Evolutionary conservation across 192 early-diverging fungal genomes (phyloP).

Genomic region (Podila epigama): DNA sequence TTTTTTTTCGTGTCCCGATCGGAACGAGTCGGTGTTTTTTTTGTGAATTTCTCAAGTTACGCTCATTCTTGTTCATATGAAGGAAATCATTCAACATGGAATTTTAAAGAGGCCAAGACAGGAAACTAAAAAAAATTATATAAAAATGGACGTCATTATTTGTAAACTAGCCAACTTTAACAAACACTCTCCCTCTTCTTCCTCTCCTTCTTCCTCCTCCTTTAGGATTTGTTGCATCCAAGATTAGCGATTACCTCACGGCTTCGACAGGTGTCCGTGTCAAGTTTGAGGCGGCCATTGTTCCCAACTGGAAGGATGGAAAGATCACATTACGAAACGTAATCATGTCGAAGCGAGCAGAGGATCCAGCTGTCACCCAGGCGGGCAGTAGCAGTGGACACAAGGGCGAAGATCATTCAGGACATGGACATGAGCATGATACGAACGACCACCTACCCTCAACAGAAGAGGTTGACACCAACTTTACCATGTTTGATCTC

Average conservation of each 20-base stretch:
- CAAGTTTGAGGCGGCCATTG: conserved; percentile 89
- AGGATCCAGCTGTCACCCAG: not conserved
- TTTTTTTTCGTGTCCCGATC: no score
- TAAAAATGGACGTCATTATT: not conserved
- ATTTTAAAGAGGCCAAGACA: no score
- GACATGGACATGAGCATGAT: conserved; percentile 46
- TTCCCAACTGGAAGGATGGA: conserved; percentile 92
- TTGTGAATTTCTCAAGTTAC: not conserved
- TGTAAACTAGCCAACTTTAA: not conserved
- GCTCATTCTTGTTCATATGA: no score
- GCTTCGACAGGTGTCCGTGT: conserved; percentile 82
- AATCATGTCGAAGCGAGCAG: conserved; percentile 44
- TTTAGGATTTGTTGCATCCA: conserved; percentile 78
- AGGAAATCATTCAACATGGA: no score
- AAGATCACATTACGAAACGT: conserved; percentile 90
- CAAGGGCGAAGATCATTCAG: conserved; percentile 44
- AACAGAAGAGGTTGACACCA: conserved; percentile 63
- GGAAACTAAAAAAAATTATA: not conserved
- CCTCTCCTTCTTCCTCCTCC: not conserved
- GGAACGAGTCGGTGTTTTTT: not conserved
- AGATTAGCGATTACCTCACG: conserved; percentile 83
- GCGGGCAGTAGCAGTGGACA: not conserved
- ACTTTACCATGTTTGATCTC: conserved; percentile 91
- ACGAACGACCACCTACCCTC: conserved; percentile 13
- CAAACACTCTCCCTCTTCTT: not conserved